Percentiles rank a stretch among this genome's conserved stretches.
phyloP scores from a whole-genome alignment of 116 monocot genomes.

The Dioscorea cayenensis region DNA sequence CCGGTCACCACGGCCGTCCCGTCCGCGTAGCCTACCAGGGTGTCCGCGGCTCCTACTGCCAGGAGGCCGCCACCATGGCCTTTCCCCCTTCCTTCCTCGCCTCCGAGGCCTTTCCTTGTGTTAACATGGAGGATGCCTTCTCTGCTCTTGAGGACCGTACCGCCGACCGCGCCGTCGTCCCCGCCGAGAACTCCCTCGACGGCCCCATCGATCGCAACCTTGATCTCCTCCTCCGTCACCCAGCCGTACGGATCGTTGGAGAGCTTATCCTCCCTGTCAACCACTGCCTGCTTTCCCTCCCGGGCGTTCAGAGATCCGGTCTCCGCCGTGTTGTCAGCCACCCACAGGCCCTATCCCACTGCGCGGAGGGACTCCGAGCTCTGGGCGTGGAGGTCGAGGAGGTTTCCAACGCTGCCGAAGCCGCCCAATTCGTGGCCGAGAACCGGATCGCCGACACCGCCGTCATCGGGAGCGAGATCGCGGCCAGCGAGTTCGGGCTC shows the following conservation, averaged over 20 bases:
- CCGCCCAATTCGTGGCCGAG: slow-evolving; percentile 32
- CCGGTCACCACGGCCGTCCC: not conserved
- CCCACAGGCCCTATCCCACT: slow-evolving; percentile 58
- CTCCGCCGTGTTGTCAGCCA: slow-evolving; percentile 41
- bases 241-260: slow-evolving; percentile 39
- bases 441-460: slow-evolving; percentile 30
- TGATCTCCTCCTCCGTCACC: slow-evolving; percentile 72
- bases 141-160: slow-evolving; percentile 35
- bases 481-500: slow-evolving; percentile 48
- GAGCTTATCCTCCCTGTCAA: slow-evolving; percentile 68
- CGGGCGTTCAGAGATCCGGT: not conserved
- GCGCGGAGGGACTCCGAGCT: slow-evolving; percentile 15
- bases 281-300: slow-evolving; percentile 64
- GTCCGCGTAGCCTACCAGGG: slow-evolving; percentile 69
- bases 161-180: slow-evolving; percentile 65
- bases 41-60: slow-evolving; percentile 63
- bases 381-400: slow-evolving; percentile 33
- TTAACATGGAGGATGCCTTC: slow-evolving; percentile 60
- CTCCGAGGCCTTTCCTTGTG: slow-evolving; percentile 26
- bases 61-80: slow-evolving; percentile 41
- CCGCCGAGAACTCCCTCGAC: slow-evolving; percentile 77
- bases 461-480: slow-evolving; percentile 39
- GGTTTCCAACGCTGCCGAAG: slow-evolving; percentile 31
- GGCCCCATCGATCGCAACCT: slow-evolving; percentile 67
- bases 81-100: slow-evolving; percentile 11